These are phyloP conservation scores for Aspergillus eucalypticola DNA, from an alignment of 2,329 filamentous ascomycete species.

Conservation along the genomic window DNA sequence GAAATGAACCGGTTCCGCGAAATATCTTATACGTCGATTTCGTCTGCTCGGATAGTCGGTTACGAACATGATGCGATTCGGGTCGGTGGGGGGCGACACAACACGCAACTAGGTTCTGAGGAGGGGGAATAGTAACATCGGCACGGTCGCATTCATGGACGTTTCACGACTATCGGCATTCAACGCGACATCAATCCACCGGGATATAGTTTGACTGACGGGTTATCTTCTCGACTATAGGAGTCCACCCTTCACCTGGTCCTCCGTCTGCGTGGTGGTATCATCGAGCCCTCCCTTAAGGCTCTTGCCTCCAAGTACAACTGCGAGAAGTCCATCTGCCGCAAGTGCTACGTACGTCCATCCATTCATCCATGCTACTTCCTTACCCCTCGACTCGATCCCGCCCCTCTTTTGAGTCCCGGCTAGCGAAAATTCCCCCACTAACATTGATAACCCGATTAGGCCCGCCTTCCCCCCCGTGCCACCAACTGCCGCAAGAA, in stretches of 20 bases:
- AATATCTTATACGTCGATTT: neutral
- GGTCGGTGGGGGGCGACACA: neutral
- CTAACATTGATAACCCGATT: neutral
- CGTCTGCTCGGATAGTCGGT: conserved; percentile 5
- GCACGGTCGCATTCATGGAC: neutral
- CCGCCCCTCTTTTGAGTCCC: neutral
- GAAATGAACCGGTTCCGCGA: conserved; percentile 32
- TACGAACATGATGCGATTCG: neutral
- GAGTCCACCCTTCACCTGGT: conserved; percentile 98
- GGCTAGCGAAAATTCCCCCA: neutral
- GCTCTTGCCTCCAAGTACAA: conserved; percentile 99
- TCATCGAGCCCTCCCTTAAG: conserved; percentile 99
- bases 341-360: conserved; percentile 97
- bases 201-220: conserved; percentile 34
- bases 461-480: conserved; percentile 87
- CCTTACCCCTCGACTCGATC: too few relatives aligned
- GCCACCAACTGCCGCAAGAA: conserved; percentile 99
- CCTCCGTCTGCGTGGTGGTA: conserved; percentile 97
- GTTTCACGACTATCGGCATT: neutral
- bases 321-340: conserved; percentile 99
- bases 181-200: too few relatives aligned
- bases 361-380: neutral
- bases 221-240: conserved; percentile 49
- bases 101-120: neutral
- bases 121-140: neutral